Evolutionary conservation across 805 yeast genomes (phyloP).

Genomic region (Yarrowia bubula): DNA sequence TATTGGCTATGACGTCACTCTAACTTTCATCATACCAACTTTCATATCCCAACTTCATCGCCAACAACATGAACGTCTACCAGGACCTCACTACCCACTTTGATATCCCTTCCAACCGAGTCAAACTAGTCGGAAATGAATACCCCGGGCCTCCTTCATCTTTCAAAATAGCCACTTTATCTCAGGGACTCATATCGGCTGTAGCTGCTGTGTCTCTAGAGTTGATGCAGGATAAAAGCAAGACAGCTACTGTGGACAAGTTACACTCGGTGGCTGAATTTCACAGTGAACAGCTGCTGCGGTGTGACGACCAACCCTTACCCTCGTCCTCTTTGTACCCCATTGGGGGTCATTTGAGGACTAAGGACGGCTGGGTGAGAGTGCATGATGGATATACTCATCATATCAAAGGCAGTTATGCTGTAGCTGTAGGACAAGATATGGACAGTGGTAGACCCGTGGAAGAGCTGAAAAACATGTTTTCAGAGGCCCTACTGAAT

Average conservation of each 20-base stretch:
- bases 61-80: neutral
- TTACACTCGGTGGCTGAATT: neutral
- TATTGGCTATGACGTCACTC: no score
- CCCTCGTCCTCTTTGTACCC: neutral
- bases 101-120: neutral
- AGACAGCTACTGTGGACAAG: neutral
- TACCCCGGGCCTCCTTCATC: neutral
- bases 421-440: neutral
- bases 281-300: neutral
- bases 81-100: neutral
- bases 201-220: slow-evolving; percentile 6
- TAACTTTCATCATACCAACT: no score
- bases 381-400: slow-evolving; percentile 13
- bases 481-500: neutral
- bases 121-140: neutral
- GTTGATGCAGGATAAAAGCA: neutral
- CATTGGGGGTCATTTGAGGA: neutral
- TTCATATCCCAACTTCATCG: neutral
- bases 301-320: neutral
- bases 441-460: neutral
- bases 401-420: slow-evolving; percentile 1
- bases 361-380: neutral
- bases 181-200: neutral
- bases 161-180: neutral
- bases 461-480: neutral